These are phyloP conservation scores for Pichia eremophila DNA, from an alignment of 805 yeast species.

Conservation along the genomic window DNA sequence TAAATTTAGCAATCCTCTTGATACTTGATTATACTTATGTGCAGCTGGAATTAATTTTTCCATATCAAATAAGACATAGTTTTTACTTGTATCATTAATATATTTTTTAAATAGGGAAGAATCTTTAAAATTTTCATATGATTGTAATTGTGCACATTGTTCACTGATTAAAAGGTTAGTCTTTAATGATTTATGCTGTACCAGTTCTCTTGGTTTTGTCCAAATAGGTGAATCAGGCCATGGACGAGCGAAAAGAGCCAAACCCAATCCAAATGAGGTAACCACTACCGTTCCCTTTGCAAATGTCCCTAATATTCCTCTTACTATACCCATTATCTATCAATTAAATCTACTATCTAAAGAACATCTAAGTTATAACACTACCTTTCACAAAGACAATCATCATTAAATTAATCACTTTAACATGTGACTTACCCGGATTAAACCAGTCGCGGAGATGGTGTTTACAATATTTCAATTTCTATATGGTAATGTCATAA, in stretches of 20 bases:
- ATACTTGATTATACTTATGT: constrained; percentile 55
- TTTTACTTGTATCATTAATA: constrained; percentile 11
- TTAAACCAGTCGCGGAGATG: too few relatives aligned
- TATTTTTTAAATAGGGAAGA: constrained; percentile 20
- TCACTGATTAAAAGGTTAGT: background rate
- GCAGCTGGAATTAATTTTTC: constrained; percentile 46
- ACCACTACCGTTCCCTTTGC: constrained; percentile 9
- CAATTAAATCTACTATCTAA: too few relatives aligned
- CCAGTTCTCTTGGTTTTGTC: constrained; percentile 9
- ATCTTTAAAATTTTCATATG: background rate
- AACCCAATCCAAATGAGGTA: constrained; percentile 21
- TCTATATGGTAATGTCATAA: too few relatives aligned
- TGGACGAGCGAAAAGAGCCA: constrained; percentile 21
- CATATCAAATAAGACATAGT: constrained; percentile 23
- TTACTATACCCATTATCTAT: background rate
- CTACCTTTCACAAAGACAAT: too few relatives aligned
- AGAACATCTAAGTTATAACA: too few relatives aligned
- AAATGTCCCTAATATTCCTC: constrained; percentile 4
- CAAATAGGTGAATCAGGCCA: constrained; percentile 21
- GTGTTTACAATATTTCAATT: too few relatives aligned
- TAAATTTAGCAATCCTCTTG: constrained; percentile 64
- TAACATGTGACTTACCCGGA: too few relatives aligned
- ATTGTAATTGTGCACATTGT: background rate
- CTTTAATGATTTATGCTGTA: background rate
- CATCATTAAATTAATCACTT: too few relatives aligned